These are phyloP conservation scores for Chimonanthus praecox DNA, from an alignment of 164 flowering plant genomes.

Conservation along the genomic window DNA sequence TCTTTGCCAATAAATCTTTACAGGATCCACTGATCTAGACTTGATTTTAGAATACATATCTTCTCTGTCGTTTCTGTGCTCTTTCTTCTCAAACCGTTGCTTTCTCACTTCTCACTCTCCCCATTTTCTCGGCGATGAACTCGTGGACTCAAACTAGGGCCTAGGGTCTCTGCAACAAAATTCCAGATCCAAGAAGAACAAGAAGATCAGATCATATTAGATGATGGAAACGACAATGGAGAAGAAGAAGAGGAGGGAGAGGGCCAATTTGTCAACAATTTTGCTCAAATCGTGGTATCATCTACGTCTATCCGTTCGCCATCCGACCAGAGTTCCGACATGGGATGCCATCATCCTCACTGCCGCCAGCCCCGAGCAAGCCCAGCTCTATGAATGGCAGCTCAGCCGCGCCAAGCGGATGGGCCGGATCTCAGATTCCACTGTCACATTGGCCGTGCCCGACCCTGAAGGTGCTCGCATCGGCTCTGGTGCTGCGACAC, in stretches of 20 bases:
- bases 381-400: slow-evolving; percentile 89
- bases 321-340: slow-evolving; percentile 81
- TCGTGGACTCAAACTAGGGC: neutral
- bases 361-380: slow-evolving; percentile 98
- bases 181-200: neutral
- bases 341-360: slow-evolving; percentile 98
- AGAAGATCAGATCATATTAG: neutral
- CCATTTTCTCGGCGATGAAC: neutral
- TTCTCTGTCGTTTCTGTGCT: too few relatives aligned
- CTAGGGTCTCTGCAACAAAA: neutral
- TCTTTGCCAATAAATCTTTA: too few relatives aligned
- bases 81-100: too few relatives aligned
- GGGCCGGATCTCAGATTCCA: slow-evolving; percentile 75
- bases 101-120: neutral
- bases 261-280: slow-evolving; percentile 34
- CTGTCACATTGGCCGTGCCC: slow-evolving; percentile 88
- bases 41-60: too few relatives aligned
- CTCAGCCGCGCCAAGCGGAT: slow-evolving; percentile 76
- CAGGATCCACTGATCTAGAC: too few relatives aligned
- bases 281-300: slow-evolving; percentile 87
- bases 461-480: slow-evolving; percentile 89
- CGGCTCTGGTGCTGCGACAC: slow-evolving; percentile 98
- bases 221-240: neutral
- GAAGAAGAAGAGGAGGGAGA: slow-evolving; percentile 12
- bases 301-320: slow-evolving; percentile 71